These are phyloP conservation scores for Rubia occidens DNA, from an alignment of 305 asterid species.

Conservation along the genomic window DNA sequence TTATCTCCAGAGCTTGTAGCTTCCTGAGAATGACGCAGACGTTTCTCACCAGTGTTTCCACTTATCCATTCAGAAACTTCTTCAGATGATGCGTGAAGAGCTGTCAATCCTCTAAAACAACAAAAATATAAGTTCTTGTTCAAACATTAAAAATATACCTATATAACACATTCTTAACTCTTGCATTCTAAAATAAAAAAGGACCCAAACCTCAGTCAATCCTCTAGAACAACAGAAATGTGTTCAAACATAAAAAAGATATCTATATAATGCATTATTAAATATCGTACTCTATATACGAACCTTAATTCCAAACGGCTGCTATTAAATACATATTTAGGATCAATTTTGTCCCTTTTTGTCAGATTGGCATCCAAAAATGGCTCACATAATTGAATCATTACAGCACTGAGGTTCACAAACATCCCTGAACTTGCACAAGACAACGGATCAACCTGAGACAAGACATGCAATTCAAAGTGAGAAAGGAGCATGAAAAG, in stretches of 20 bases:
- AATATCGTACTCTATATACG: slow-evolving; percentile 7
- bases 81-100: slow-evolving; percentile 89
- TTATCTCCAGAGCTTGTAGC: slow-evolving; percentile 58
- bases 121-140: neutral
- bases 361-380: slow-evolving; percentile 77
- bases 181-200: slow-evolving; percentile 18
- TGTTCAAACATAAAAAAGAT: neutral
- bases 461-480: slow-evolving; percentile 16
- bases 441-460: slow-evolving; percentile 81
- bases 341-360: slow-evolving; percentile 87
- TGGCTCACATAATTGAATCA: slow-evolving; percentile 91
- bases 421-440: slow-evolving; percentile 99
- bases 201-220: slow-evolving; percentile 25
- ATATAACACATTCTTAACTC: neutral
- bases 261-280: neutral
- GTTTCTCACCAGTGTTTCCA: slow-evolving; percentile 36
- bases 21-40: slow-evolving; percentile 58
- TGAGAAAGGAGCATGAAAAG: neutral
- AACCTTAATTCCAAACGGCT: slow-evolving; percentile 80
- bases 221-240: slow-evolving; percentile 35
- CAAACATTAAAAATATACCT: neutral
- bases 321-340: slow-evolving; percentile 56
- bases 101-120: slow-evolving; percentile 60
- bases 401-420: slow-evolving; percentile 85
- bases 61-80: slow-evolving; percentile 83